Base-by-base conservation (phyloP, 176 grass and related monocot genomes). In the Puya raimondii region DNA sequence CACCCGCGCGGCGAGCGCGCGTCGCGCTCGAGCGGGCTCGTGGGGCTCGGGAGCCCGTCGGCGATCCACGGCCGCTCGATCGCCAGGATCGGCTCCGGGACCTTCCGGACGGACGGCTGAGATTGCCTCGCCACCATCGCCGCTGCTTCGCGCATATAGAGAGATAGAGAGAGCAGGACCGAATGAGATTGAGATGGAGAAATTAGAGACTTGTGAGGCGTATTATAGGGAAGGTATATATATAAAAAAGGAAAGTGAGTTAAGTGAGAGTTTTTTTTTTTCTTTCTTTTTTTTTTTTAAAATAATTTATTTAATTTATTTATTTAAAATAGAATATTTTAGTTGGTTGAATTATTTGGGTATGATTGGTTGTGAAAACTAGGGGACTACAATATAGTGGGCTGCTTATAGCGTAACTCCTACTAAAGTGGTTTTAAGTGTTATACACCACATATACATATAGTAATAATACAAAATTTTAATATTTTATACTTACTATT, bases 1-100 rank as follows among this genome's bases (percentile, higher is more conserved):
- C 77, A 50, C 12, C 50, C 65, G 9, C 22, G 71, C 11, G 57
- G 85, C 29, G 68, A 66, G 0, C 51, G 83, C 7, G 72, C 33
- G 15, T 83, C 80, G 63, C 89, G 85, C 53, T 92, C 89, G 14
- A 88, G 65, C 23, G 89, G 82, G 76, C 85, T 85, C 9, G 76
- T 85, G 25, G 83, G 81, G 50, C 71, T 81, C 53, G 74, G 47
- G 50, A 72, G 26, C 48, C 22, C 48, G 9, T 80, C 72, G 64
- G 77, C 74, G 15, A 11, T 29, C 63, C 63, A 33, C 3, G 27
- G 3, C 16, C 33, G 65, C 6, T 68, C 52, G 17, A 10, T 25
- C 11, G 15, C 10, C 22, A 61, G 33, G 4, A 8, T 61, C 48
- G 61, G 59, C 4, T 65, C 59, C 26, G 59, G 57, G 15, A 51